These are phyloP conservation scores for Candida suzukii DNA, from an alignment of 805 yeast species.

Conservation along the genomic window DNA sequence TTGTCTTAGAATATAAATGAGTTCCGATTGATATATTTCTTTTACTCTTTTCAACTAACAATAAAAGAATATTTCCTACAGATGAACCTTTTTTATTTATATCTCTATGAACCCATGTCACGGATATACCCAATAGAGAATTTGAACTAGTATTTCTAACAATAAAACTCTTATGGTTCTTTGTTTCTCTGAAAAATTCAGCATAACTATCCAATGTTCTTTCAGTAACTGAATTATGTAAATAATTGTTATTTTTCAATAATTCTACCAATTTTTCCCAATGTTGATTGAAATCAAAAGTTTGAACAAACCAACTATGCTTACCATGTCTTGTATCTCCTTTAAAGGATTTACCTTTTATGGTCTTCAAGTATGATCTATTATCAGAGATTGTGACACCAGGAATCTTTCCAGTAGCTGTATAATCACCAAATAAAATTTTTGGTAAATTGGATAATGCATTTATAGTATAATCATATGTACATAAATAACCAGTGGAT, in stretches of 20 bases:
- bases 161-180: slow-evolving; percentile 39
- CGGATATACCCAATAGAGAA: slow-evolving; percentile 40
- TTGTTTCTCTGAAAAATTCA: slow-evolving; percentile 9
- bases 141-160: slow-evolving; percentile 47
- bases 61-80: not conserved
- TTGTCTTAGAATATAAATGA: slow-evolving; percentile 41
- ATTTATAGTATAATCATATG: slow-evolving; percentile 51
- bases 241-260: slow-evolving; percentile 29
- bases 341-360: not conserved
- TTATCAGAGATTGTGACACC: slow-evolving; percentile 29
- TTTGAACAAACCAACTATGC: slow-evolving; percentile 43
- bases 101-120: slow-evolving; percentile 40
- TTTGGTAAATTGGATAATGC: slow-evolving; percentile 42
- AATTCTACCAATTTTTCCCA: slow-evolving; percentile 36
- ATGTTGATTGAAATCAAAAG: slow-evolving; percentile 37
- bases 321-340: slow-evolving; percentile 9
- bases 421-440: slow-evolving; percentile 45
- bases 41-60: slow-evolving; percentile 37
- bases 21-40: slow-evolving; percentile 30
- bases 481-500: slow-evolving; percentile 41
- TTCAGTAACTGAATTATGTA: slow-evolving; percentile 2
- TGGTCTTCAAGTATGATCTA: not conserved
- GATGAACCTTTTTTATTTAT: slow-evolving; percentile 3
- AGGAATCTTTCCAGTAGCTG: slow-evolving; percentile 48
- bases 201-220: not conserved